These are phyloP conservation scores for Microbotryum intermedium DNA, from an alignment of 1,284 basidiomycete species.

Conservation along the genomic window DNA sequence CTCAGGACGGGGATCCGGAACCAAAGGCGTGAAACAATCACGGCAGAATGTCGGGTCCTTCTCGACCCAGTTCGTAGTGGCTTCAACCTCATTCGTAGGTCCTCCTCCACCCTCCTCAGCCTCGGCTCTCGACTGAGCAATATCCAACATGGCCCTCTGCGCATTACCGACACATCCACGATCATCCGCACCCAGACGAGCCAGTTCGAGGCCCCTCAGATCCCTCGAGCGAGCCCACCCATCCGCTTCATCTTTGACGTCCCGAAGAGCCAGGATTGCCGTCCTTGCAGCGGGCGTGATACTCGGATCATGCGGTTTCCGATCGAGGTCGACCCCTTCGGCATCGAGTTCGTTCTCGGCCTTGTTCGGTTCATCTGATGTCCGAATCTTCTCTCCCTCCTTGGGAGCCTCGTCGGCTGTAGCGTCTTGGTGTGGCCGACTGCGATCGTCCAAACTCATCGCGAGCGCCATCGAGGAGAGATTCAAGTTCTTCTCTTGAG, in stretches of 20 bases:
- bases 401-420: neutral
- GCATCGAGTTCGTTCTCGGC: neutral
- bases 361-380: neutral
- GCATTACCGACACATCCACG: neutral
- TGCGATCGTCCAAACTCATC: no score
- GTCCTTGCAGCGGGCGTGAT: slow-evolving; percentile 67
- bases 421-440: no score
- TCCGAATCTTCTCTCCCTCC: neutral
- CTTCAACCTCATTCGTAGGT: slow-evolving; percentile 28
- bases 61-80: slow-evolving; percentile 12
- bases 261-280: slow-evolving; percentile 72
- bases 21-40: slow-evolving; percentile 79
- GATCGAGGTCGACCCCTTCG: slow-evolving; percentile 3
- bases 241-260: slow-evolving; percentile 86
- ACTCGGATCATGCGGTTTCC: slow-evolving; percentile 4
- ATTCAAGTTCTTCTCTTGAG: no score
- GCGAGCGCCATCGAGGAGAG: no score
- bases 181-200: neutral
- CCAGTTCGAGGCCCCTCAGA: slow-evolving; percentile 42
- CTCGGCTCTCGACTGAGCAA: slow-evolving; percentile 41
- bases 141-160: slow-evolving; percentile 45
- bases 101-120: slow-evolving; percentile 46
- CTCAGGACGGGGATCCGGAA: slow-evolving; percentile 83
- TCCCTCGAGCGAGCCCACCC: slow-evolving; percentile 86
- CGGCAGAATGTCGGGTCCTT: slow-evolving; percentile 53